Evolutionary conservation across 805 yeast species (phyloP).

Genomic region (Candida qinlingensis): DNA sequence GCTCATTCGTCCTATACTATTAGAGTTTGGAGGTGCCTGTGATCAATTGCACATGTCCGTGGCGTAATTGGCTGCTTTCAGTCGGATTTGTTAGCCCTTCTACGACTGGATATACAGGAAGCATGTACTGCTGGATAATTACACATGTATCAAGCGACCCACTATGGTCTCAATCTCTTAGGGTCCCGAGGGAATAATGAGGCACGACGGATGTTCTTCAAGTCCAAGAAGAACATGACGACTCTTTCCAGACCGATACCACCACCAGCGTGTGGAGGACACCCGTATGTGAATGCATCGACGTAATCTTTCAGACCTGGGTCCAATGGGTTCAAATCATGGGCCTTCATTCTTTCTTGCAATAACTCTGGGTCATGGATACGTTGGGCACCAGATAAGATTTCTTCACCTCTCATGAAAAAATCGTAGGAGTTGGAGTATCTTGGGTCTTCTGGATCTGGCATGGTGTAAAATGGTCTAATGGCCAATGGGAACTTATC

Average conservation of each 20-base stretch:
- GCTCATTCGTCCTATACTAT: no score
- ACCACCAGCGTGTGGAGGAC: constrained; percentile 99
- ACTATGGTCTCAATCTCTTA: constrained; percentile 77
- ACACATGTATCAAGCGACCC: no score
- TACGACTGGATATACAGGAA: neutral
- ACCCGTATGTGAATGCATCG: constrained; percentile 89
- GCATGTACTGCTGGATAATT: no score
- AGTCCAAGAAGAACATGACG: constrained; percentile 94
- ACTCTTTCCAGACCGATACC: constrained; percentile 99
- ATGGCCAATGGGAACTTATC: constrained; percentile 97
- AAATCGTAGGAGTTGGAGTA: constrained; percentile 98
- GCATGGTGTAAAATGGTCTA: constrained; percentile 99
- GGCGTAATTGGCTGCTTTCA: no score
- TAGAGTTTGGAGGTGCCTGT: no score
- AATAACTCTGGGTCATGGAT: constrained; percentile 88
- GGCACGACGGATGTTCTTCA: constrained; percentile 98
- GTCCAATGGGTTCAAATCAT: constrained; percentile 72
- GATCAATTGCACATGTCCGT: no score
- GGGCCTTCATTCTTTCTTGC: constrained; percentile 73
- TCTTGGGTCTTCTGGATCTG: constrained; percentile 85
- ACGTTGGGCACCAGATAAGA: constrained; percentile 99
- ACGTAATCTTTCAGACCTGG: constrained; percentile 89
- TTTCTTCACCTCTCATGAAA: constrained; percentile 99
- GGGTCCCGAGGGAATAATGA: constrained; percentile 99
- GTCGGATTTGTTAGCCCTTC: neutral